A percentile compares a stretch with the other conserved stretches of the same genome.
These are phyloP conservation scores for Acacia concinna DNA, from an alignment of 331 rosid genomes.

Conservation along the genomic window DNA sequence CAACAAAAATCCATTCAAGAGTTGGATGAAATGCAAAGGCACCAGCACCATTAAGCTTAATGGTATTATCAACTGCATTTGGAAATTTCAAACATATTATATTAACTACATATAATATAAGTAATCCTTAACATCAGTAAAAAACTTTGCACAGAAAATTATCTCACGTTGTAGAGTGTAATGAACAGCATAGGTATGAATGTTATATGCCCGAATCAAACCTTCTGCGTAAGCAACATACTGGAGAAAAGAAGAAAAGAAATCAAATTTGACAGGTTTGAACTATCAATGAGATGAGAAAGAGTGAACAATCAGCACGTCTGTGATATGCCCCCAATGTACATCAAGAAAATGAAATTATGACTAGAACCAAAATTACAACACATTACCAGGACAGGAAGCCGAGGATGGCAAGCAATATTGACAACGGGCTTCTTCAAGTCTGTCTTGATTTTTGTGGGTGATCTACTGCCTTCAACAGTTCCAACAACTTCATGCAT, in stretches of 20 bases:
- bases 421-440: slow-evolving; percentile 95
- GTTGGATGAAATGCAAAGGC: slow-evolving; percentile 99
- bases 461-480: slow-evolving; percentile 92
- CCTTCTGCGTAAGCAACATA: slow-evolving; percentile 98
- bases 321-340: slow-evolving; percentile 24
- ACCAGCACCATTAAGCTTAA: slow-evolving; percentile 94
- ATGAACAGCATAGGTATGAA: slow-evolving; percentile 91
- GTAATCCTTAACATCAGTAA: slow-evolving; percentile 31
- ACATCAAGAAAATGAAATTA: slow-evolving; percentile 18
- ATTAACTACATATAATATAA: slow-evolving; percentile 23
- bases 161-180: slow-evolving; percentile 93
- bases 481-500: slow-evolving; percentile 91
- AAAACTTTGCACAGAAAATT: slow-evolving; percentile 28
- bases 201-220: slow-evolving; percentile 92
- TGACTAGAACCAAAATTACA: slow-evolving; percentile 17
- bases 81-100: slow-evolving; percentile 32
- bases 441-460: slow-evolving; percentile 96
- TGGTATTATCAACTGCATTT: slow-evolving; percentile 78
- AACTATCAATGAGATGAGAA: slow-evolving; percentile 27
- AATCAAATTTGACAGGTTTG: slow-evolving; percentile 22
- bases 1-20: slow-evolving; percentile 97
- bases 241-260: slow-evolving; percentile 43
- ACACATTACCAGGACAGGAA: slow-evolving; percentile 68
- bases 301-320: background rate
- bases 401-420: slow-evolving; percentile 99